phyloP scores from a whole-genome alignment of 2,329 filamentous ascomycete genomes.

The Aspergillus sclerotialis region DNA sequence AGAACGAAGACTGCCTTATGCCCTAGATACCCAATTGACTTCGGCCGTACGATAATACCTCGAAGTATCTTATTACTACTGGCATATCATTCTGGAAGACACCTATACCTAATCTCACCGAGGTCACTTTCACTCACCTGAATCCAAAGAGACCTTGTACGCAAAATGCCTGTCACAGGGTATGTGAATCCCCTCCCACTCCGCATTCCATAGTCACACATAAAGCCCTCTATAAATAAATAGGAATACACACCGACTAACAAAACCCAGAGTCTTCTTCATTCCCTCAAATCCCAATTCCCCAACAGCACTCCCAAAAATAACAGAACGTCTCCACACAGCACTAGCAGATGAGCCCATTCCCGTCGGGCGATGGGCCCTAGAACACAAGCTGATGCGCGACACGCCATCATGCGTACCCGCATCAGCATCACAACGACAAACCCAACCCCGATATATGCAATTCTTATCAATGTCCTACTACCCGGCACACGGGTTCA shows the following conservation, averaged over 20 bases:
- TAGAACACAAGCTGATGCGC: conserved; percentile 38
- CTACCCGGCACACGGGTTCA: conserved; percentile 33
- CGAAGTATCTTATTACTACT: too few relatives aligned
- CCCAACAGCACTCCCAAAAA: conserved; percentile 24
- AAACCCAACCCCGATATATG: conserved; percentile 30
- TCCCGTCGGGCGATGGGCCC: conserved; percentile 31
- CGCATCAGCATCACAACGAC: conserved; percentile 22
- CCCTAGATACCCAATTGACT: conserved; percentile 1
- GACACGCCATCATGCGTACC: conserved; percentile 36
- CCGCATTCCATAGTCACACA: too few relatives aligned
- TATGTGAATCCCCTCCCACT: too few relatives aligned
- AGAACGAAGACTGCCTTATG: too few relatives aligned
- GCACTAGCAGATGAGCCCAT: conserved; percentile 27
- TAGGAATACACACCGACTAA: conserved; percentile 3
- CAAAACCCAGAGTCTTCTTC: conserved; percentile 32
- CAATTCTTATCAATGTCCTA: conserved; percentile 38
- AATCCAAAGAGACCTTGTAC: too few relatives aligned
- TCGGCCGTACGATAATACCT: too few relatives aligned
- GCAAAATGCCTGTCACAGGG: conserved; percentile 29
- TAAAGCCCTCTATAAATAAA: too few relatives aligned
- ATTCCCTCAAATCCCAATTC: conserved; percentile 35
- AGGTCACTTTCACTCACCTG: too few relatives aligned
- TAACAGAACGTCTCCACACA: conserved; percentile 34
- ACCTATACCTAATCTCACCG: too few relatives aligned
- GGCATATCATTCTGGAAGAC: too few relatives aligned